Base-by-base conservation (phyloP, 768 basidiomycete genomes). In the Russula vinacea region DNA sequence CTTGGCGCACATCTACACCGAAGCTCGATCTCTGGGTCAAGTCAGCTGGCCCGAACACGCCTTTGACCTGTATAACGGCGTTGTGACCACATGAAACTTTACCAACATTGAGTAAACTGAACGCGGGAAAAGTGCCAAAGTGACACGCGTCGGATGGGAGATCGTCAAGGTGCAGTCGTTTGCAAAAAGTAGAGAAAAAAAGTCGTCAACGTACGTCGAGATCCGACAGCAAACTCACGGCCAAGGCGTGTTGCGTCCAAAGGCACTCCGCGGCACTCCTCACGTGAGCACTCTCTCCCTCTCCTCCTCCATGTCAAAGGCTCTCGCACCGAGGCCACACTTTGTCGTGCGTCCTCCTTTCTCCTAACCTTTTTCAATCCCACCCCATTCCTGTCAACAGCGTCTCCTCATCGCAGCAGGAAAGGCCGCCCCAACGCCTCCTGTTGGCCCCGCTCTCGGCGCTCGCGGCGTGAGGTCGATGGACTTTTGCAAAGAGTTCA, bases 401-500 rank as follows among this genome's bases (percentile, higher is more conserved):
- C 90, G 92, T 67, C 78, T 98, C 62, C 82, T 96, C 56, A 85
- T 98, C 65, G 85, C 87, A 56, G 96, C 96, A 50, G 94, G 93
- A 50, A 98, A 98, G 73, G 96, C 96, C 40, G 89, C 95, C 32
- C 95, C 96, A 19, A 90, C 92, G 44, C 96, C 96, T 62, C 96
- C 96, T 10, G 90, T 99, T 57, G 96, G 96, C 72, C 96, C 96
- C 60, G 96, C 95, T 37, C 84, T 99, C 58, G 97, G 97, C 79
- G 96, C 97, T 68, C 87, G 93, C 72, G 97, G 97, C 70, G 95
- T 99, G 70, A 98, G 97, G 78, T 94, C 94, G 32, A 98, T 98
- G 90, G 97, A 99, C 78, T 99, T 99, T 74, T 97, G 94, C 82
- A 99, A 98, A 76, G 94, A 98, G 75, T 99, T 98, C 79, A 99